Base-by-base conservation (phyloP, 768 basidiomycete species). In the Baorangia bicolor region DNA sequence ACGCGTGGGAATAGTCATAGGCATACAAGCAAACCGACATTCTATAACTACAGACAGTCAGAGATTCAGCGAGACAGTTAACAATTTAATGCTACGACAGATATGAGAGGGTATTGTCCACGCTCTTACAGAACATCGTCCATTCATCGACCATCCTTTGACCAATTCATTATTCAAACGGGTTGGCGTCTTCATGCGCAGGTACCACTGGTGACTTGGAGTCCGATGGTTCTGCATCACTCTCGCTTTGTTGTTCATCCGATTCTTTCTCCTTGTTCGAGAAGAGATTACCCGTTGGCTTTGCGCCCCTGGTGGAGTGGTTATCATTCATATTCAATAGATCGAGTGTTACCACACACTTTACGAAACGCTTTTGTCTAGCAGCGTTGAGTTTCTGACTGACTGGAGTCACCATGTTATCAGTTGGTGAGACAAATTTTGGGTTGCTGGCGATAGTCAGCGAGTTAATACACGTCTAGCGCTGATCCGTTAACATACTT, bases 341-440 rank as follows among this genome's bases (percentile, higher is more conserved):
- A 46, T 47, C 25, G 21, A 53, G 14, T 25, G 34, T 51, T 4
- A 37, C 41, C 31, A 77, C 87, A 35, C 60, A 96, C 96, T 93
- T 97, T 55, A 72, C 77, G 69, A 97, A 98, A 66, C 92, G 93
- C 74, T 93, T 92, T 81, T 96, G 94, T 81, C 85, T 95, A 4
- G 89, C 88, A 18, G 90, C 90, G 47, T 79, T 88, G 49, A 98
- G 81, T 73, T 98, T 98, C 74, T 94, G 89, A 7, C 94, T 91
- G 69, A 85, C 86, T 4, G 96, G 96, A 3, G 94, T 96, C 80
- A 98, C 85, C 73, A 98, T 79, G 69, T 90, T 92, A 72, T 99
- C 96, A 10, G 96, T 97, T 3, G 96, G 96, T 18, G 96, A 98
- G 65, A 95, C 78, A 67, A 84, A 93, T 33, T 84, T 84, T 21